Conservation (phyloP, 306 rosid genomes). For the Castanea sativa region DNA sequence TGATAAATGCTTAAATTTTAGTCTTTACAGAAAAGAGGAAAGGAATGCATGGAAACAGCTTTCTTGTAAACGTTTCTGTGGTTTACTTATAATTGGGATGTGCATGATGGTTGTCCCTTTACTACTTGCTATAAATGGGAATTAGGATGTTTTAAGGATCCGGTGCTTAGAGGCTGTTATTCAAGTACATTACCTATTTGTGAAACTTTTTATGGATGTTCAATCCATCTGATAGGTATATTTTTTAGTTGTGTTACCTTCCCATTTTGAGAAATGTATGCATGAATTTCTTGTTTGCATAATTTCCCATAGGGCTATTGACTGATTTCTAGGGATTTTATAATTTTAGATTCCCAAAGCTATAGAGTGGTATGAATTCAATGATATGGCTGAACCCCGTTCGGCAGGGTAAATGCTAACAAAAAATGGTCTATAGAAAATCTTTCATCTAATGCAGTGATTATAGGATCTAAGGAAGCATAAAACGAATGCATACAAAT, state of each 20-base stretch:
- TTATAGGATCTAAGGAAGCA: neutral
- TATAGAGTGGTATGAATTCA: neutral
- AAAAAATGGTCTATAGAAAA: neutral
- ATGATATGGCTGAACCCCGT: neutral
- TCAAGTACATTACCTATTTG: neutral
- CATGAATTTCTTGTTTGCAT: neutral
- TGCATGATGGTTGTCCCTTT: neutral
- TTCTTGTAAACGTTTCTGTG: neutral
- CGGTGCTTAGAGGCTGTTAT: neutral
- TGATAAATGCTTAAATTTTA: neutral
- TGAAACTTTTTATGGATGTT: neutral
- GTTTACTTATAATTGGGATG: neutral
- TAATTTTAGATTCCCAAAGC: neutral
- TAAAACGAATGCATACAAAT: neutral
- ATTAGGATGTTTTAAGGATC: neutral
- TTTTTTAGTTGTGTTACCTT: neutral
- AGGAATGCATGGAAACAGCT: neutral
- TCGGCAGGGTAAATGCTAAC: neutral
- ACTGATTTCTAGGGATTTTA: neutral
- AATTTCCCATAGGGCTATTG: neutral
- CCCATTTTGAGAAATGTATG: neutral
- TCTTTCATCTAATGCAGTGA: neutral
- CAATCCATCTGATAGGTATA: neutral
- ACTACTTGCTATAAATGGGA: neutral
- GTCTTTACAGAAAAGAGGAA: neutral